A percentile compares a stretch with the other conserved stretches of the same genome.
These are phyloP conservation scores for Arbutus unedo DNA, from an alignment of 148 eudicot species.

Conservation along the genomic window DNA sequence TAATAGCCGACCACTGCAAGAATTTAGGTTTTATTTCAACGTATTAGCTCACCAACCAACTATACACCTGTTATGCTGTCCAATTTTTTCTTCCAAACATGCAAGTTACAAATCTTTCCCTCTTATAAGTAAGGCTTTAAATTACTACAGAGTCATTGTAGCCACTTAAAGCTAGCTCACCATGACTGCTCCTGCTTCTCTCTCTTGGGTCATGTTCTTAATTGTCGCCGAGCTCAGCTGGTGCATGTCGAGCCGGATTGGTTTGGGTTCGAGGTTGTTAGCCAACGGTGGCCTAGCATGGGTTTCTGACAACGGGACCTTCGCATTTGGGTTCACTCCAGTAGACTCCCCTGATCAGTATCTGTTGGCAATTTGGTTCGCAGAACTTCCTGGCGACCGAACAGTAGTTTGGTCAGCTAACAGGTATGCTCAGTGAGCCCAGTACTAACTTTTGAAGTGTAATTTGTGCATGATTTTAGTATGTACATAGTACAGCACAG, in stretches of 20 bases:
- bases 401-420: conserved; percentile 64
- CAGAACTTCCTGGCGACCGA: conserved; percentile 56
- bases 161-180: not conserved
- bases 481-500: too few relatives aligned
- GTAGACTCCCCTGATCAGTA: conserved; percentile 32
- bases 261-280: conserved; percentile 48
- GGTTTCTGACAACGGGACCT: conserved; percentile 79
- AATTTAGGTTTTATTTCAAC: conserved; percentile 34
- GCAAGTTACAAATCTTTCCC: not conserved
- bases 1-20: conserved; percentile 39
- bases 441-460: not conserved
- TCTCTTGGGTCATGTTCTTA: conserved; percentile 6
- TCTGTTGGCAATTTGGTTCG: conserved; percentile 61
- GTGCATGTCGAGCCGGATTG: conserved; percentile 29
- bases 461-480: not conserved
- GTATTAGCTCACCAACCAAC: conserved; percentile 67
- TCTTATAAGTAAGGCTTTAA: not conserved
- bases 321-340: conserved; percentile 75
- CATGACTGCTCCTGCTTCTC: not conserved
- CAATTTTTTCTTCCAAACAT: conserved; percentile 14
- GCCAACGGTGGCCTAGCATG: conserved; percentile 53
- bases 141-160: not conserved
- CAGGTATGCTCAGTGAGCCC: conserved; percentile 30
- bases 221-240: conserved; percentile 21
- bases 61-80: conserved; percentile 39